Evolutionary conservation across 164 flowering plant species (phyloP), one percentile per base, ranked within the genome.

Genomic region (Platanus orientalis): DNA sequence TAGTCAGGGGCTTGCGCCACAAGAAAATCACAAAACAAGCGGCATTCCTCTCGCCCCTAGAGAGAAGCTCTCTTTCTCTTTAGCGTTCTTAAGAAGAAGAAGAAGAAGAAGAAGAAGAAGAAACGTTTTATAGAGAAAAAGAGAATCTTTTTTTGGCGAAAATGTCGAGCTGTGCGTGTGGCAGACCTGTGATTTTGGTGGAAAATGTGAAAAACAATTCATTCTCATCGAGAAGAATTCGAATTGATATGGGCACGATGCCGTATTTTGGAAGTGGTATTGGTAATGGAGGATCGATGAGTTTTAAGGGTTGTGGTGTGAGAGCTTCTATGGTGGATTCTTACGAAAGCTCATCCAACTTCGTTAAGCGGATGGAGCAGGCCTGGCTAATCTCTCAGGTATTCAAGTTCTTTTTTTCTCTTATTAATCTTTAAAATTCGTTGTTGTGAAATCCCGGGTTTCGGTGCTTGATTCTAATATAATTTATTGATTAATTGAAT

Each of bases 321-420:
- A 80, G 82, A 58, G 89, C 92, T 65, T 87, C 96, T 1, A 61
- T 69, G 75, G 87, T 86, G 47, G 83, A 86, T 68, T 86, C 96
- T 0, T 72, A 74, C 24, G 91, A 75, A 49, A 81, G 83, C 70
- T 83, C 92, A 23, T 79, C 89, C n/a, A 69, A 84, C 57, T 87
- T 89, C 69, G 79, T 58, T 34, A 79, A 79, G 69, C 83, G 96
- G 12, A 83, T 81, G 79, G 96, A 89, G 68, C 83, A 76, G 56
- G 88, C 91, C 1, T 89, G 96, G 96, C 39, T 79, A 36, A 89
- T 87, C 48, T 81, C 89, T 59, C 85, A 89, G 91, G 96, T 89
- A 53, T 6, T 28, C 34, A 7, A 44, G 29, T 20, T 48, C 25
- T 23, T 23, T 1, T 36, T 32, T 9, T 14, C 42, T 7, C 1